Percentiles rank a stretch among this genome's conserved stretches.
phyloP scores from a whole-genome alignment of 371 early-diverging fungal species.

The Chytridiales sp. region DNA sequence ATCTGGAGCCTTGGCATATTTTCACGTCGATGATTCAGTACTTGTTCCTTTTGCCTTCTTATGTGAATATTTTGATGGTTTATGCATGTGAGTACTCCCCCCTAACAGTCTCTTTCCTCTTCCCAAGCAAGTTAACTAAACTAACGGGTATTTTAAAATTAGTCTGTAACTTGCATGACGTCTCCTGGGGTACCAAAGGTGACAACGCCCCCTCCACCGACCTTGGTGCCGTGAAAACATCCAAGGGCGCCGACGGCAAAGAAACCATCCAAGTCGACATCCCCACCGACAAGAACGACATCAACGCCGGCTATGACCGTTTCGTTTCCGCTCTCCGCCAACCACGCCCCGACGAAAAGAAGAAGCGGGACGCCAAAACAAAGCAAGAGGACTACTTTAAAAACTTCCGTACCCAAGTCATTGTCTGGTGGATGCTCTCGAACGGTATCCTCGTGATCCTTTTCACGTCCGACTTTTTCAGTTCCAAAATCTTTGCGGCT shows the following conservation, averaged over 20 bases:
- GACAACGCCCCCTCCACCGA: constrained; percentile 34
- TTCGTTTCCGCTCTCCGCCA: constrained; percentile 46
- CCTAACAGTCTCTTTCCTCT: neutral
- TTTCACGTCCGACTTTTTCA: constrained; percentile 25
- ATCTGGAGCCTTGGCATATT: constrained; percentile 93
- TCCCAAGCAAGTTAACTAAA: neutral
- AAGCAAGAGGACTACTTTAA: constrained; percentile 86
- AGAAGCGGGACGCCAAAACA: constrained; percentile 70
- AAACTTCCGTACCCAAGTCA: constrained; percentile 76
- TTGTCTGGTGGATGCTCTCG: constrained; percentile 81
- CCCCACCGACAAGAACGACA: constrained; percentile 73
- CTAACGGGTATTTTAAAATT: neutral
- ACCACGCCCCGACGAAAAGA: constrained; percentile 38
- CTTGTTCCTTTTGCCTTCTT: constrained; percentile 78
- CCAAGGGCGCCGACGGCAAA: constrained; percentile 46
- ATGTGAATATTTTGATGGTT: constrained; percentile 85
- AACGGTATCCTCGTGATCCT: constrained; percentile 72
- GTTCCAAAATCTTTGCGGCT: neutral
- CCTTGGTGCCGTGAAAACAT: constrained; percentile 29
- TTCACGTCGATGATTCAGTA: constrained; percentile 86
- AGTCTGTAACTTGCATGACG: constrained; percentile 66
- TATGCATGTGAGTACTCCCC: constrained; percentile 65
- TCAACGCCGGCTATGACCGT: constrained; percentile 74
- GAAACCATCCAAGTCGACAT: constrained; percentile 59
- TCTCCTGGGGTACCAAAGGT: constrained; percentile 91